Evolutionary conservation across 441 rosid genomes (phyloP).

Genomic region (Pelargonium australe): DNA sequence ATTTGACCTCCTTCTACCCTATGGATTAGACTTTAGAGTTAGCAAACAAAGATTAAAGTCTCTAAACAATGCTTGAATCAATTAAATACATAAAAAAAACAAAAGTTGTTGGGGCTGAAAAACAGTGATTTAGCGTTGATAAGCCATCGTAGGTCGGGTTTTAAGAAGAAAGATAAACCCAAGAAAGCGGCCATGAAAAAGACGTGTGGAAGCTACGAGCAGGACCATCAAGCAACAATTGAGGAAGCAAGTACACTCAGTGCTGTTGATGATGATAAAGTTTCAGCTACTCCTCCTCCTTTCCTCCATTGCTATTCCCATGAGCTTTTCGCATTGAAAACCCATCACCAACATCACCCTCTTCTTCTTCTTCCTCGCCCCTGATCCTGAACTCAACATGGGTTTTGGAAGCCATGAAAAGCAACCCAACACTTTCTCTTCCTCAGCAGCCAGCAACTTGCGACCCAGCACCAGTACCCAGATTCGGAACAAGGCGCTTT

Average conservation of each 20-base stretch:
- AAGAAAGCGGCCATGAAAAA: slow-evolving; percentile 15
- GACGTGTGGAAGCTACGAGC: slow-evolving; percentile 19
- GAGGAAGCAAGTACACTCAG: slow-evolving; percentile 19
- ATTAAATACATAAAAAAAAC: neutral
- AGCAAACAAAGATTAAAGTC: too few species aligned
- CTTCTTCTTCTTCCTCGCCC: too few species aligned
- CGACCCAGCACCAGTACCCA: neutral
- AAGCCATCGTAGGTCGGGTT: neutral
- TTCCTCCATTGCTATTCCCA: too few species aligned
- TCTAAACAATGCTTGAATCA: too few species aligned
- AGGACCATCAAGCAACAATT: slow-evolving; percentile 22
- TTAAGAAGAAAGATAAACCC: slow-evolving; percentile 10
- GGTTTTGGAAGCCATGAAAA: too few species aligned
- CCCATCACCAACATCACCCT: slow-evolving; percentile 11
- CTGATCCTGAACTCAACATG: too few species aligned
- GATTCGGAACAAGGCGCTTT: slow-evolving; percentile 20
- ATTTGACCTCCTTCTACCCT: too few species aligned
- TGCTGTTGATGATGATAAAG: too few species aligned
- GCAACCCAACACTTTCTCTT: too few species aligned
- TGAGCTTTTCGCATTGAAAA: neutral
- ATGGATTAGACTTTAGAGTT: too few species aligned
- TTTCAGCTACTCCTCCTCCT: too few species aligned
- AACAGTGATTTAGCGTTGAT: neutral
- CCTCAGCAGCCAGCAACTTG: too few species aligned
- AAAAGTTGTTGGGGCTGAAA: neutral